Base-by-base conservation (phyloP, 1,139 yeast species). In the Yamadazyma blattariae region DNA sequence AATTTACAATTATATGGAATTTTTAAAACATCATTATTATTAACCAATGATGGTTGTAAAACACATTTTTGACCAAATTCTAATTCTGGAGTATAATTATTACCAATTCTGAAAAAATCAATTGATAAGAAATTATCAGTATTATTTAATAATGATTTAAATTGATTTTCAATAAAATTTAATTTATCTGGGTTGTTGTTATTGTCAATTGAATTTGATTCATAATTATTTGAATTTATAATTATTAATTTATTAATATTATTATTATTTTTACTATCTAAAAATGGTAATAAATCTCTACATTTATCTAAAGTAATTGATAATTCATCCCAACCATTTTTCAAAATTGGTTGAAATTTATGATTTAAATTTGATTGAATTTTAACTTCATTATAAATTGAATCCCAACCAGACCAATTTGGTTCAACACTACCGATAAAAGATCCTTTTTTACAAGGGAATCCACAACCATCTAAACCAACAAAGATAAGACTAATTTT, bases 401-500 rank as follows among this genome's bases (percentile, higher is more conserved):
- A 62, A 19, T 61, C 57, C 83, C 86, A 79, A 0, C 81, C 83
- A 19, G 64, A 61, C 86, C 86, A 80, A 2, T 50, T 43, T n/a
- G 66, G 58, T 13, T 62, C 56, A 3, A 69, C 65, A 48, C 79
- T 73, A 0, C 86, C 85, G 36, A 77, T 62, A 48, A 74, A 80
- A 9, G 77, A 66, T 0, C 82, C 81, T 26, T 58, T 52, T 19
- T 57, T 50, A 6, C 65, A 47, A 2, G 61, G 54, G 26, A 38
- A 57, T 14, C 67, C 59, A 1, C 44, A 39, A 1, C 74, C 69
- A 46, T 74, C 69, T 35, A 67, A 60, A 1, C 84, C 84, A 14
- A 76, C 54, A 27, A 78, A 61, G 0, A 81, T 71, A 18, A 81
- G 44, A 0, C 84, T 85, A 9, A 81, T 49, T 32, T 61, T 64